Evolutionary conservation across 179 eudicot genomes (phyloP).

Genomic region (Pouteria campechiana): DNA sequence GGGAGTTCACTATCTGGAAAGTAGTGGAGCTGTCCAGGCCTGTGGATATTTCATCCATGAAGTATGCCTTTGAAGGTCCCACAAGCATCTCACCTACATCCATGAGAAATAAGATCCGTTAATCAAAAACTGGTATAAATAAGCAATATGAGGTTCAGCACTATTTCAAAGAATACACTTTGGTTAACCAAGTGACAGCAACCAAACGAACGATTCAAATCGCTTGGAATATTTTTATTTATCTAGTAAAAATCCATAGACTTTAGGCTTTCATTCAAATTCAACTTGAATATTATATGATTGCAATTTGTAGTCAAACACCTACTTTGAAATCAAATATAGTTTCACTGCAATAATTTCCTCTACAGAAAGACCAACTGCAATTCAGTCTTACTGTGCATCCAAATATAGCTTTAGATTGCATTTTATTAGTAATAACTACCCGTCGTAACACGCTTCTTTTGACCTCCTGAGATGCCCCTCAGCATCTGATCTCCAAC

Average conservation of each 20-base stretch:
- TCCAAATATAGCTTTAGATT: background rate
- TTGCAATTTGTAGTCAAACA: background rate
- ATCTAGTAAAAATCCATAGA: too few species aligned
- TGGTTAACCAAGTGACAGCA: too few species aligned
- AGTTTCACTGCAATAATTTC: background rate
- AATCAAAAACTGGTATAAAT: too few species aligned
- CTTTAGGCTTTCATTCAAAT: too few species aligned
- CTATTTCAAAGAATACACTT: too few species aligned
- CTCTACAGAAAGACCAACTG: too few species aligned
- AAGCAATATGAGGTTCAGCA: too few species aligned
- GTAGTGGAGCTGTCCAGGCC: slow-evolving; percentile 80
- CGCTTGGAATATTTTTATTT: too few species aligned
- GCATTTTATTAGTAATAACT: background rate
- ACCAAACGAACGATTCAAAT: too few species aligned
- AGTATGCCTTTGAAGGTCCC: slow-evolving; percentile 59
- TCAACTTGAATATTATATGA: too few species aligned
- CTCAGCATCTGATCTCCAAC: slow-evolving; percentile 33
- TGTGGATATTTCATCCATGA: slow-evolving; percentile 84
- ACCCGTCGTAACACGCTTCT: slow-evolving; percentile 39
- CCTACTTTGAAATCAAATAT: background rate
- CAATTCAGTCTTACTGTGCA: too few species aligned
- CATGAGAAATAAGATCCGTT: too few species aligned
- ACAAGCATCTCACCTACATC: slow-evolving; percentile 67
- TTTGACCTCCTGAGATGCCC: slow-evolving; percentile 44
- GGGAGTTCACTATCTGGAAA: slow-evolving; percentile 53